Conservation (phyloP, 2,329 filamentous ascomycete genomes). For the Fusarium brevicatenulatum region DNA sequence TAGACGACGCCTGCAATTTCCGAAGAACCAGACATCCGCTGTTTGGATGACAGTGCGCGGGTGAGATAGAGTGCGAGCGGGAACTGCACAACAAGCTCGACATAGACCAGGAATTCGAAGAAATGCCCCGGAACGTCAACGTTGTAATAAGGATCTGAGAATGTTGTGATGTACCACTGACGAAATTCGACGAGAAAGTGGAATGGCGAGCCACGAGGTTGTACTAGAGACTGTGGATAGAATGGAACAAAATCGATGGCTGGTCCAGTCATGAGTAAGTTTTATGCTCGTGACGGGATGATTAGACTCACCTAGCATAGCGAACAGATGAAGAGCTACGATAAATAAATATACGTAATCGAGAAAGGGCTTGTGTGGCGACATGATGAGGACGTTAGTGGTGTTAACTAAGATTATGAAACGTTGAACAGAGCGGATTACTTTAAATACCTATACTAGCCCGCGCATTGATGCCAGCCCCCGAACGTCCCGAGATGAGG, state of each 20-base stretch:
- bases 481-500: background rate
- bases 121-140: background rate
- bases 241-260: background rate
- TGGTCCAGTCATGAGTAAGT: background rate
- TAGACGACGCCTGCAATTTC: background rate
- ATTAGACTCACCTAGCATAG: background rate
- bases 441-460: background rate
- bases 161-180: background rate
- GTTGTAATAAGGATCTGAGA: background rate
- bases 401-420: background rate
- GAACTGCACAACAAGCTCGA: background rate
- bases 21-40: background rate
- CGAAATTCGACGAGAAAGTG: background rate
- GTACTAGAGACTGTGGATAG: background rate
- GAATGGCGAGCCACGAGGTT: background rate
- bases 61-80: background rate
- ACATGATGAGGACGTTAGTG: background rate
- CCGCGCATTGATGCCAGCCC: background rate
- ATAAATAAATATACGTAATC: background rate
- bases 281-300: too few species aligned
- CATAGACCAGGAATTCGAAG: background rate
- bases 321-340: background rate
- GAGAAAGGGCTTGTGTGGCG: background rate
- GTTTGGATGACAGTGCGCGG: background rate
- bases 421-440: background rate